Evolutionary conservation across 305 asterid species (phyloP), one percentile per base, ranked within the genome.

Genomic region (Fraxinus velutina): DNA sequence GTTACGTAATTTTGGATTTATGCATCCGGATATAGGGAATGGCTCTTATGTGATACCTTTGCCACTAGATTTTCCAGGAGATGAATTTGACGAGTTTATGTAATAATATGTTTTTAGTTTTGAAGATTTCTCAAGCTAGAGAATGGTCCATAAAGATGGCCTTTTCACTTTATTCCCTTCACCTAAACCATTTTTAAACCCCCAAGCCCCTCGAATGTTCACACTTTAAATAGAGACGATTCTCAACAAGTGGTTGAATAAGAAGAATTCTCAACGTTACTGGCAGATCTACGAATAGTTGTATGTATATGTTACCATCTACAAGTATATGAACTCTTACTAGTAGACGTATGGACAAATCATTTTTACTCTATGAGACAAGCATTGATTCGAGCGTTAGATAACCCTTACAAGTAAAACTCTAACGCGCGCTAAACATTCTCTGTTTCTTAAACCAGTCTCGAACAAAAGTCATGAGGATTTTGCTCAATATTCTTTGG

Each of bases 1-100:
- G 80, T 74, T 94, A 0, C 84, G 92, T 15, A 88, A 78, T 66
- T 94, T 84, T 47, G 98, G 98, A 1, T 94, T 88, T 73, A 76
- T 82, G 84, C 97, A 89, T 72, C 84, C 84, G 55, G 89, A 89
- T 76, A 0, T 92, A 27, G 37, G 76, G 42, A 87, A 88, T 30
- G 80, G 85, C 0, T 87, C 97, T 42, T 47, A 72, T 0, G 88
- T 92, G 7, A 42, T 22, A 2, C 92, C 97, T 7, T 29, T 86
- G 80, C 89, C 91, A 29, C 89, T 88, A 6, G 92, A 87, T 81
- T 87, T 80, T 84, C 91, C 87, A 0, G 80, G 82, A 19, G 71
- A 72, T 15, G 75, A 78, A 73, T 73, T 60, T 30, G 81, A 80
- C 6, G 70, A 34, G 27, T 22, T 78, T 24, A 5, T 27, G 27